Percentiles rank a stretch among this genome's conserved stretches.
phyloP scores from a whole-genome alignment of 768 basidiomycete species.

The Crassisporium funariophilum region DNA sequence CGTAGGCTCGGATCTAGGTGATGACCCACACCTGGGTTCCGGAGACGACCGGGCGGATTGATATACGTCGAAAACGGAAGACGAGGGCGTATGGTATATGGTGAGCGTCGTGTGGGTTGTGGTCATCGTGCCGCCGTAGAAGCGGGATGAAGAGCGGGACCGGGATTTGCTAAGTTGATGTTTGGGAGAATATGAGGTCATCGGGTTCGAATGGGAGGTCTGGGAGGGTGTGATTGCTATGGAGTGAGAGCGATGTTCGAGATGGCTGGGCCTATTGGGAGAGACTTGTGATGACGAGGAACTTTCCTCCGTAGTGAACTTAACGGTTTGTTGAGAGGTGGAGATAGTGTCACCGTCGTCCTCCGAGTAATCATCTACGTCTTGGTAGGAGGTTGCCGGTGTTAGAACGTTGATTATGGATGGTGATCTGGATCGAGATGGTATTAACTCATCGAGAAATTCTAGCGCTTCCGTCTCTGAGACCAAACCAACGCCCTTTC shows the following conservation, averaged over 20 bases:
- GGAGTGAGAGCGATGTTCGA: slow-evolving; percentile 29
- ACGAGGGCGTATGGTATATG: slow-evolving; percentile 78
- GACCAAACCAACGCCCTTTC: slow-evolving; percentile 21
- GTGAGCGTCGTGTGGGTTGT: slow-evolving; percentile 61
- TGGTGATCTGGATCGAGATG: slow-evolving; percentile 26
- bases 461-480: slow-evolving; percentile 46
- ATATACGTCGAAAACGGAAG: slow-evolving; percentile 70
- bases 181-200: slow-evolving; percentile 29
- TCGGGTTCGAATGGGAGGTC: slow-evolving; percentile 10
- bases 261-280: neutral
- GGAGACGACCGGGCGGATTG: slow-evolving; percentile 66
- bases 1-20: slow-evolving; percentile 23
- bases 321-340: neutral
- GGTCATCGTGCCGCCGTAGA: slow-evolving; percentile 53
- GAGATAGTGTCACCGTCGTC: no score
- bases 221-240: slow-evolving; percentile 26
- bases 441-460: slow-evolving; percentile 62
- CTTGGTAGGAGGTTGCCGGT: slow-evolving; percentile 3
- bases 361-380: no score
- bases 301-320: neutral
- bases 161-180: slow-evolving; percentile 40
- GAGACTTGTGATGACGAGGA: slow-evolving; percentile 3
- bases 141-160: slow-evolving; percentile 47
- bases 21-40: slow-evolving; percentile 35
- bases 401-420: slow-evolving; percentile 13